These are phyloP conservation scores for Alternaria ethzedia DNA, from an alignment of 2,329 filamentous ascomycete genomes.

Conservation along the genomic window DNA sequence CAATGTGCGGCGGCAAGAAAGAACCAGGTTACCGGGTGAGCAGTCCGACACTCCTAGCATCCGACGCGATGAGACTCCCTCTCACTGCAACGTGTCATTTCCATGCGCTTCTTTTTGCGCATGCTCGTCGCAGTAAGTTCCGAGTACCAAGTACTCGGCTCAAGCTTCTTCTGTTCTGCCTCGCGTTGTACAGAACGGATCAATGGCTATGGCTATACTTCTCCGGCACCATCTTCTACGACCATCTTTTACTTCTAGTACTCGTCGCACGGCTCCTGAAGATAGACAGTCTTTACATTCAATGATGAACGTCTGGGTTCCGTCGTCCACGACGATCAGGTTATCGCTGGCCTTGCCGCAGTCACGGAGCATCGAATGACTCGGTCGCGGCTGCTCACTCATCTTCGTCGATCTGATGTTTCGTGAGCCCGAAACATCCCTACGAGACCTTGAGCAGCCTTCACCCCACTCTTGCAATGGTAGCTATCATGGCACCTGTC, in stretches of 20 bases:
- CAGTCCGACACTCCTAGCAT: not conserved
- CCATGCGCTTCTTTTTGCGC: not conserved
- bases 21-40: not conserved
- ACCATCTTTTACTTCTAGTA: not conserved
- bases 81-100: not conserved
- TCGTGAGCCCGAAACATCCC: not conserved
- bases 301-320: not conserved
- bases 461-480: not conserved
- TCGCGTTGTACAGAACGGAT: not conserved
- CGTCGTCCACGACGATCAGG: not conserved
- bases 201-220: not conserved
- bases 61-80: not conserved
- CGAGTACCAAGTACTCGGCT: not conserved
- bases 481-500: not conserved
- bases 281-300: not conserved
- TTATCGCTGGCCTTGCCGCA: not conserved
- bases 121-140: not conserved
- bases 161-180: not conserved
- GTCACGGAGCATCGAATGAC: not conserved
- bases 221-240: not conserved
- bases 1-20: not conserved
- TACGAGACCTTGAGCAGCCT: not conserved
- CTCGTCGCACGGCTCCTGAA: not conserved
- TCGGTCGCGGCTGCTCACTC: not conserved
- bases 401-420: not conserved